Evolutionary conservation across 345 rosid species (phyloP), one percentile per base, ranked within the genome.

Genomic region (Lepidium sativum): DNA sequence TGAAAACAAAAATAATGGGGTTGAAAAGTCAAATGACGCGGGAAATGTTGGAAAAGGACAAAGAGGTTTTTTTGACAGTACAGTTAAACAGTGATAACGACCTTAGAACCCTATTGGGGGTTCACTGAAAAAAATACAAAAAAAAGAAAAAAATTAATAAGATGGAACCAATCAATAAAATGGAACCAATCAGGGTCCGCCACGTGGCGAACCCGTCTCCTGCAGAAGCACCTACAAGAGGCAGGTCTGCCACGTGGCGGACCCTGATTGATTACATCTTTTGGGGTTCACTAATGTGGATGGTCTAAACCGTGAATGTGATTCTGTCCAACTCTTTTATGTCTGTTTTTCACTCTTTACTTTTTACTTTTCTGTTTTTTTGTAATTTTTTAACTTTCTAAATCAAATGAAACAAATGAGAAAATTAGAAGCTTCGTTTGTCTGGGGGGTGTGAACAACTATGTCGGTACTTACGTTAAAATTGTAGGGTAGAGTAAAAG

Each of bases 51-150:
- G 63, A 35, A 61, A n/a, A 54, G 50, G 63, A 62, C 69, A 35
- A 25, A 33, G 48, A 34, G 25, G 34, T 23, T 52, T 62, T 68
- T 63, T 71, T 29, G 57, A 71, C 52, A 39, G 47, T 38, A 63
- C 75, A 57, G 75, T 71, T 71, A 71, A 54, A 63, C 69, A 56
- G 59, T 71, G 69, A 47, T 71, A 71, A 71, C 75, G 64, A 63
- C 69, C 43, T 54, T 62, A n/a, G n/a, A n/a, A n/a, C n/a, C n/a
- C n/a, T n/a, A n/a, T n/a, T n/a, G n/a, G n/a, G n/a, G n/a, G n/a
- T n/a, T n/a, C n/a, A n/a, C n/a, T n/a, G n/a, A n/a, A n/a, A n/a
- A n/a, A n/a, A n/a, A n/a, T n/a, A n/a, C n/a, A n/a, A n/a, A n/a
- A n/a, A n/a, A n/a, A n/a, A n/a, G n/a, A n/a, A n/a, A n/a, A n/a